phyloP scores from a whole-genome alignment of 1,284 basidiomycete species.

The Rhodotorula sp. region DNA sequence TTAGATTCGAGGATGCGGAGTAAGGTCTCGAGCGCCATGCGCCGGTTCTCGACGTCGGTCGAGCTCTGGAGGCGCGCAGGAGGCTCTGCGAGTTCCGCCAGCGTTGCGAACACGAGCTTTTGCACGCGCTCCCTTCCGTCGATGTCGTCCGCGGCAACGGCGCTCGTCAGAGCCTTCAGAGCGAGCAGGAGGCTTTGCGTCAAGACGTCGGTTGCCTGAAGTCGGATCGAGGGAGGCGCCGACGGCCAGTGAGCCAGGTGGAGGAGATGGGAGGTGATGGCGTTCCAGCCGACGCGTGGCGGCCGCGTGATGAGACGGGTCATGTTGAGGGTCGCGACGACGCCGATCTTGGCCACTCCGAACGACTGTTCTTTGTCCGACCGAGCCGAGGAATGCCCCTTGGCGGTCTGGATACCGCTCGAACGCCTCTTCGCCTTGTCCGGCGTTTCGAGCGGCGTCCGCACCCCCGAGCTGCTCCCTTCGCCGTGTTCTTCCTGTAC shows the following conservation, averaged over 20 bases:
- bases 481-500: neutral
- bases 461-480: neutral
- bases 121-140: constrained; percentile 68
- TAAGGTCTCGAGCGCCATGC: constrained; percentile 81
- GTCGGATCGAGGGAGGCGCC: constrained; percentile 73
- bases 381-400: constrained; percentile 6
- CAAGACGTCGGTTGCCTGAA: constrained; percentile 81
- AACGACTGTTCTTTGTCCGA: constrained; percentile 57
- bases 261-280: constrained; percentile 73
- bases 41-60: constrained; percentile 65
- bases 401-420: constrained; percentile 38
- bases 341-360: constrained; percentile 77
- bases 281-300: constrained; percentile 79
- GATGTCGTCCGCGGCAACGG: neutral
- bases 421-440: constrained; percentile 24
- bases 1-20: constrained; percentile 85
- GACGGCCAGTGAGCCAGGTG: constrained; percentile 64
- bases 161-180: constrained; percentile 57
- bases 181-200: constrained; percentile 71
- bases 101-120: constrained; percentile 73
- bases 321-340: constrained; percentile 76
- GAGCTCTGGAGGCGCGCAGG: constrained; percentile 47
- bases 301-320: constrained; percentile 75
- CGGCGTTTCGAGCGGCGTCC: constrained; percentile 19
- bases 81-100: constrained; percentile 73